Evolutionary conservation across 805 yeast species (phyloP), one percentile per base, ranked within the genome.

Genomic region (Priceomyces melissophilus): DNA sequence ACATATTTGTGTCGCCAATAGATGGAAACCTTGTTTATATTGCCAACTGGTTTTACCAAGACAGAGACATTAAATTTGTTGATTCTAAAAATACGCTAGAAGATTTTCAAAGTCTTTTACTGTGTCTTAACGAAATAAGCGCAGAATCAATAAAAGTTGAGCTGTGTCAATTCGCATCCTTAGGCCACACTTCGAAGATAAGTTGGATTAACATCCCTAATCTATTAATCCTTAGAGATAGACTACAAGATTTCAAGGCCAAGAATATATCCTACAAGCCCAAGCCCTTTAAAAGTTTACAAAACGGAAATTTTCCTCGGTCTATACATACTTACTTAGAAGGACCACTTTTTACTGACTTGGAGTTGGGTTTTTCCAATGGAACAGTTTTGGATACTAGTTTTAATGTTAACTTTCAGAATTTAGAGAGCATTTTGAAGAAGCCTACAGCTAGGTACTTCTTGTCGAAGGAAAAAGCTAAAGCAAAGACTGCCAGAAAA

Each of bases 391-490:
- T 32, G 13, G 42, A 33, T 28, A 23, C 12, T 17, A 39, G 34
- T 4, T 26, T 35, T 8, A 44, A 38, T 23, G 32, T 35, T 4
- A 40, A 33, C 23, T 37, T 37, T 27, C 28, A 12, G 13, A 30
- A 13, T 13, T 34, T 47, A 27, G 40, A 47, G 11, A 58, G 57
- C 15, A 55, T 46, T 38, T 54, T 67, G n/a, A 42, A 50, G n/a
- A 57, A 57, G 30, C 60, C 66, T 12, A 61, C 74, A 1, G 68
- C 81, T 1, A 63, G 64, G n/a, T 60, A 58, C 13, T 48, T 46
- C 3, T 57, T 80, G 20, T 60, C 70, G 2, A 61, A 63, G 25
- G 69, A 72, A 32, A 61, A 73, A 35, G 64, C 72, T 0, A 52
- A 60, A 37, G 38, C 61, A 12, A 65, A 67, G 23, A 71, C 81